Base-by-base conservation (phyloP, 176 grass and related monocot species). In the Sorghum bicolor region DNA sequence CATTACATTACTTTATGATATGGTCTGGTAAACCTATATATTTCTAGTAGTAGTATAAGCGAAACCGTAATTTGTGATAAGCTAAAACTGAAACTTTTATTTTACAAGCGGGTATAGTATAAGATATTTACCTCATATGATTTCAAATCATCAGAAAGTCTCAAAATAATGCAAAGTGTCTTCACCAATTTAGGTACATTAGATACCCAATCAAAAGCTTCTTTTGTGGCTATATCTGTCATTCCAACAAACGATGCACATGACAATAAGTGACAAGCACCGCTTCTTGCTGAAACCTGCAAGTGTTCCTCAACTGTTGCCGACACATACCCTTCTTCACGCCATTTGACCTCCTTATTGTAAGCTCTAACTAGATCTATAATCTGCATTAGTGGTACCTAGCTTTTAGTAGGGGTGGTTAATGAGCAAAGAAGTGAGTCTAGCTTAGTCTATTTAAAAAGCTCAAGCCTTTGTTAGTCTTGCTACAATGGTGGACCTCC, bases 301-400 rank as follows among this genome's bases (percentile, higher is more conserved):
- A 79, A 28, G 60, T 64, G 76, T 22, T 79, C 76, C 2, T 64
- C 16, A 7, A 79, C 25, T 1, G 76, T 64, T 43, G 25, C 2
- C 2, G 76, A 60, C 10, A 79, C 0, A 19, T 79, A 79, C 2
- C 76, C 26, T 44, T 44, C 0, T 0, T 79, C 76, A 44, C 76
- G 38, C 76, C 24, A 31, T 64, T 79, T 17, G 0, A 65, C 76
- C 76, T 79, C 76, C 3, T 19, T 8, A 8, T 79, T 79, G 26
- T 79, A 79, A 4, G 25, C 76, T 79, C 60, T 79, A 5, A 79
- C 60, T 28, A 41, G 19, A 64, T 79, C 76, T 31, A 45, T 10
- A 22, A 30, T 79, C 38, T 79, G 60, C 36, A 64, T 8, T 67
- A 61, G 24, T 61, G 2, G 57, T 61, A 12, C 57, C 7, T 19